Percentiles rank a stretch among this genome's conserved stretches.
These are phyloP conservation scores for Penicillium sp. DNA, from an alignment of 2,329 filamentous ascomycete genomes.

Conservation along the genomic window DNA sequence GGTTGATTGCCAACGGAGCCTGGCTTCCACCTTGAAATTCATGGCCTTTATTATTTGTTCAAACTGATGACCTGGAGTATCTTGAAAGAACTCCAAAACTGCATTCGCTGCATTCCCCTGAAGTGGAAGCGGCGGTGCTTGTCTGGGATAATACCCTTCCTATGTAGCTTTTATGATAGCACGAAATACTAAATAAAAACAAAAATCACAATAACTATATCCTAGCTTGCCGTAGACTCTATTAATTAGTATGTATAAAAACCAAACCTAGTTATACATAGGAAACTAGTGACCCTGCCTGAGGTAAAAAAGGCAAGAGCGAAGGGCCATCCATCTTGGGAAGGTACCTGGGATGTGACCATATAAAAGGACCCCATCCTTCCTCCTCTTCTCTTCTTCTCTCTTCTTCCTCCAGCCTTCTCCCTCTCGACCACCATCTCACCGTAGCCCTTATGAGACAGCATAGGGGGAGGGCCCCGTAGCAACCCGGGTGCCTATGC, in stretches of 20 bases:
- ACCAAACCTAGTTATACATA: too few relatives aligned
- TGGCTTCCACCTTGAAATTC: slow-evolving; percentile 9
- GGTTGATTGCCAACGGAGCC: slow-evolving; percentile 3
- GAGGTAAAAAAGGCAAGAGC: background rate
- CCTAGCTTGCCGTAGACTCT: too few relatives aligned
- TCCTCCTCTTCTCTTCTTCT: background rate
- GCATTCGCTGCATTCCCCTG: too few relatives aligned
- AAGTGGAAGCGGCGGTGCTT: too few relatives aligned
- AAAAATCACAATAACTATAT: too few relatives aligned
- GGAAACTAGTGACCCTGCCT: background rate
- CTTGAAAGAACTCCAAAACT: slow-evolving; percentile 4
- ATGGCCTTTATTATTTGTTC: slow-evolving; percentile 7
- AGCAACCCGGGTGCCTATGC: background rate
- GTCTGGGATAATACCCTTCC: too few relatives aligned
- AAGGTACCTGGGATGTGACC: background rate
- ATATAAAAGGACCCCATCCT: background rate
- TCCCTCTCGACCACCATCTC: background rate
- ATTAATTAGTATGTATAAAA: too few relatives aligned
- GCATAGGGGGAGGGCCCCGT: background rate
- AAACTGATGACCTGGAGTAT: slow-evolving; percentile 16
- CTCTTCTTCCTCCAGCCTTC: too few relatives aligned
- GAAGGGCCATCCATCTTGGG: background rate
- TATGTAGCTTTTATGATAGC: too few relatives aligned
- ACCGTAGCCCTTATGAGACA: background rate
- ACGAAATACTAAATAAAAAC: too few relatives aligned